Base-by-base conservation (phyloP, 2,329 filamentous ascomycete genomes). In the Colletotrichum abscissum region DNA sequence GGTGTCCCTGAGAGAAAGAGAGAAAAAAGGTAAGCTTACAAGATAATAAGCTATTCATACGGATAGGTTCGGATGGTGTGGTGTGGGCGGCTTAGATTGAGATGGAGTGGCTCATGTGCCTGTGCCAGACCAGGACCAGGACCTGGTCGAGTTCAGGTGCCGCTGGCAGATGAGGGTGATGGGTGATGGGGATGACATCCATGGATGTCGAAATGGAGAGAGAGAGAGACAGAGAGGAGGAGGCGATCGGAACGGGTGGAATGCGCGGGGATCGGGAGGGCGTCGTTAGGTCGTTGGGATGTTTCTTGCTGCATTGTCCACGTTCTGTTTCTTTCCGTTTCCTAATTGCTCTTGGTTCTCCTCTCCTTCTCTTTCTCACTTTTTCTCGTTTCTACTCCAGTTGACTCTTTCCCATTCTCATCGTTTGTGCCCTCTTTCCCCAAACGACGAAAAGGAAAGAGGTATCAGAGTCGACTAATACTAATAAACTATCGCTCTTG, bases 211-310 rank as follows among this genome's bases (percentile, higher is more conserved):
- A 35, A 54, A 35, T 63, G 52, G 63, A 38, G 62, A 35, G 33
- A 33, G 30, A 33, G 30, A 35, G 11, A 35, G 11, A 35, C 11
- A 35, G 11, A 12, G 33, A 35, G 11, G 33, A 64, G 46, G 65
- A 65, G 70, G 22, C 55, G 67, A 73, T 73, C 67, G 70, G 70
- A 69, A 62, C 67, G 67, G 67, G 60, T 73, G 70, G 70, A 70
- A 73, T 70, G 67, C 70, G 70, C 70, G 70, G 70, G 70, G 70
- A 73, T 73, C 70, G 55, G 70, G 24, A 59, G 26, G 35, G 66
- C 30, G 65, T 59, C n/a, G 65, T 63, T 56, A 35, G 62, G 60
- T 52, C n/a, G 58, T 63, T 49, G 30, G 55, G 22, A 62, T 63
- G 57, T 46, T 60, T 55, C 55, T 49, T 26, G 33, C 26, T 69